Conservation (phyloP, 2,329 filamentous ascomycete genomes). For the Scytalidium lignicola region DNA sequence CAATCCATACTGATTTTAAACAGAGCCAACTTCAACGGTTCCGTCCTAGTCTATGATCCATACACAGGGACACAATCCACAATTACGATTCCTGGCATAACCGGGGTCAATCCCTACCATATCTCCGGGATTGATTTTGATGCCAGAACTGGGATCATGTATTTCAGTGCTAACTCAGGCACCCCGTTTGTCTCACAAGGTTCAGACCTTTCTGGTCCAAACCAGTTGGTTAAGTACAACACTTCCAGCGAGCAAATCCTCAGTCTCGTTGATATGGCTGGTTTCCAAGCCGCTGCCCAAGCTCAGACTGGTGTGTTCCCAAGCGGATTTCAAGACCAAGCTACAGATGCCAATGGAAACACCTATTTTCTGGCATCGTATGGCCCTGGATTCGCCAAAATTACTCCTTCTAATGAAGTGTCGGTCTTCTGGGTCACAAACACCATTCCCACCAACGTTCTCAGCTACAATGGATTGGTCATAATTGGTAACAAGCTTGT, state of each 20-base stretch:
- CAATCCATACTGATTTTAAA: not conserved
- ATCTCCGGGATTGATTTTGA: not conserved
- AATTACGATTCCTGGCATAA: not conserved
- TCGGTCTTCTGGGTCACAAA: not conserved
- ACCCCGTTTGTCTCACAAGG: not conserved
- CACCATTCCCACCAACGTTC: not conserved
- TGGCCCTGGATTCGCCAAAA: not conserved
- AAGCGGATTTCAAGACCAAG: not conserved
- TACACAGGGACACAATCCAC: not conserved
- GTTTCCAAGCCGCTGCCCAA: not conserved
- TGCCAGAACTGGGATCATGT: not conserved
- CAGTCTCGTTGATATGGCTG: not conserved
- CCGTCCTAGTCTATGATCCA: not conserved
- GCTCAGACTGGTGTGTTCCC: not conserved
- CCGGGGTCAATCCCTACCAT: not conserved
- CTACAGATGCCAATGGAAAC: not conserved
- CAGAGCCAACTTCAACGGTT: not conserved
- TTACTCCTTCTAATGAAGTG: not conserved
- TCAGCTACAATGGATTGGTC: not conserved
- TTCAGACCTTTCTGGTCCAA: not conserved
- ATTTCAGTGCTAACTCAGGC: constrained; percentile 1
- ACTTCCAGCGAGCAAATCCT: not conserved
- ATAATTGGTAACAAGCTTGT: not conserved
- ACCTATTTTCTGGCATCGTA: not conserved
- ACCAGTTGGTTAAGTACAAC: constrained; percentile 1